A percentile compares a stretch with the other conserved stretches of the same genome.
phyloP scores from a whole-genome alignment of 2,329 filamentous ascomycete species.

The Alternaria gaisen region DNA sequence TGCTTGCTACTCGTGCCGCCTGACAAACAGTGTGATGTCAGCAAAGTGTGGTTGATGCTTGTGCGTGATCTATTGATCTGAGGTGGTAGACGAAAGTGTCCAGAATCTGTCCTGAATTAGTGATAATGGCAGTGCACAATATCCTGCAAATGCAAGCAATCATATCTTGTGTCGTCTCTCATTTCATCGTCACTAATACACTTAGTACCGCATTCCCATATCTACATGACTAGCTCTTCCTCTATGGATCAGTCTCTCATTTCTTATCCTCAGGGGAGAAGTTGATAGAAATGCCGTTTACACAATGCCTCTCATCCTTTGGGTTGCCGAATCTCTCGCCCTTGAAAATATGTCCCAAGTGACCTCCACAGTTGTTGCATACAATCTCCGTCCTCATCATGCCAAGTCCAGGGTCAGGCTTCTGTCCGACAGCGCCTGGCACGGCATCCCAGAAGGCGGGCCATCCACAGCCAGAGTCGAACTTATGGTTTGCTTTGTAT shows the following conservation, averaged over 20 bases:
- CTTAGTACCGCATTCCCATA: conserved; percentile 5
- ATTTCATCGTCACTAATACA: conserved; percentile 14
- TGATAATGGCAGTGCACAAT: not conserved
- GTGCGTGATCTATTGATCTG: too few species aligned
- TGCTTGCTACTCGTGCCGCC: not conserved
- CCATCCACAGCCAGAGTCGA: conserved; percentile 96
- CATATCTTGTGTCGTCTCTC: not conserved
- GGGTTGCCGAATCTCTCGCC: conserved; percentile 84
- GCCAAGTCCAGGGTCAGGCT: conserved; percentile 78
- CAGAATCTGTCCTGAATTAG: not conserved
- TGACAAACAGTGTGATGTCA: not conserved
- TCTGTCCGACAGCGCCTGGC: conserved; percentile 85
- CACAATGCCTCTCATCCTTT: conserved; percentile 95
- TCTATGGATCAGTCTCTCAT: conserved; percentile 49
- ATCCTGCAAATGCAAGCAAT: not conserved
- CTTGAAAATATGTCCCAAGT: conserved; percentile 91
- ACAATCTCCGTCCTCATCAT: conserved; percentile 93
- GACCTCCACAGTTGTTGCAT: conserved; percentile 92
- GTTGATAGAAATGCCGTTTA: conserved; percentile 90
- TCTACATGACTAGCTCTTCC: not conserved
- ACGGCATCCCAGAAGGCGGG: conserved; percentile 97
- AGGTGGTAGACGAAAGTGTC: too few species aligned
- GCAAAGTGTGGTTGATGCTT: too few species aligned
- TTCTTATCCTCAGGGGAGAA: conserved; percentile 75
- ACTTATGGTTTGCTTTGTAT: conserved; percentile 94